phyloP scores from a whole-genome alignment of 306 rosid species.

The Sesbania bispinosa region DNA sequence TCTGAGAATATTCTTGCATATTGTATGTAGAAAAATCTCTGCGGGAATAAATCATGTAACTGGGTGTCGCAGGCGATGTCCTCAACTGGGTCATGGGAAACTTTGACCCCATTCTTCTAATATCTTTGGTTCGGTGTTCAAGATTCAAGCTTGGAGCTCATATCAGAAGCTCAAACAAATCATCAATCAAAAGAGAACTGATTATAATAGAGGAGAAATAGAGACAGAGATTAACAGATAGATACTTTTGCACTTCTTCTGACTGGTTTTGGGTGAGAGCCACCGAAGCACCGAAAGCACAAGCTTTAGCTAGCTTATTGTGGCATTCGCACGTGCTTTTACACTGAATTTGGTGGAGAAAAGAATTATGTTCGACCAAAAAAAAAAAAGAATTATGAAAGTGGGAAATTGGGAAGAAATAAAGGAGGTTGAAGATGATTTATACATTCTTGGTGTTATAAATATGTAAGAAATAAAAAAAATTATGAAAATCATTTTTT shows the following conservation, averaged over 20 bases:
- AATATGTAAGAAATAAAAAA: too few relatives aligned
- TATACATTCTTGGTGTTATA: too few relatives aligned
- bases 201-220: background rate
- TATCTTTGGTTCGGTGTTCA: background rate
- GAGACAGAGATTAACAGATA: too few relatives aligned
- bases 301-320: too few relatives aligned
- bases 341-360: too few relatives aligned
- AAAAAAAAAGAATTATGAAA: too few relatives aligned
- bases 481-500: too few relatives aligned
- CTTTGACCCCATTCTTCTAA: slow-evolving; percentile 45
- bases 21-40: too few relatives aligned
- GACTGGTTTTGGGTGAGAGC: background rate
- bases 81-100: slow-evolving; percentile 44
- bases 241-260: background rate
- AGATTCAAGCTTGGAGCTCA: slow-evolving; percentile 27
- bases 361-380: too few relatives aligned
- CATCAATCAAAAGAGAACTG: background rate
- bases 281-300: background rate
- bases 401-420: too few relatives aligned
- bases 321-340: too few relatives aligned
- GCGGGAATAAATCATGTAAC: slow-evolving; percentile 31
- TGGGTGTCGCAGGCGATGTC: slow-evolving; percentile 34
- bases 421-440: too few relatives aligned
- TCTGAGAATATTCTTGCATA: slow-evolving; percentile 31
- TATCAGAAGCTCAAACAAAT: slow-evolving; percentile 1